phyloP scores from a whole-genome alignment of 2,329 filamentous ascomycete species.

The Cytospora piceae region DNA sequence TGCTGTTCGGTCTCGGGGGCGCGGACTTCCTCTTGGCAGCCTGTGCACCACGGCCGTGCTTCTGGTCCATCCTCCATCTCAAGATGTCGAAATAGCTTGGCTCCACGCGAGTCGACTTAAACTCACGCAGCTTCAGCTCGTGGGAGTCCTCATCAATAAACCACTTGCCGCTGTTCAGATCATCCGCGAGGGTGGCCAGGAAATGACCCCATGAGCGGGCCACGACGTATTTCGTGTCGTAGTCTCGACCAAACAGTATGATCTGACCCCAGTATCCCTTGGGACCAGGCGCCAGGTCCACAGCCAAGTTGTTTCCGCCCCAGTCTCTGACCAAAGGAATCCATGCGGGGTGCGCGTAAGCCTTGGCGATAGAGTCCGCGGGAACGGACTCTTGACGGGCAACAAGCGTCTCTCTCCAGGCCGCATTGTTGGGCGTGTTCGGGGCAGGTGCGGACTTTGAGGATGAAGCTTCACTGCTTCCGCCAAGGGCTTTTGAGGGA shows the following conservation, averaged over 20 bases:
- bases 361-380: constrained; percentile 82
- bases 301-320: constrained; percentile 96
- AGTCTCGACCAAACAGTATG: constrained; percentile 95
- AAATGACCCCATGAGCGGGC: constrained; percentile 90
- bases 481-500: constrained; percentile 73
- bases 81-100: constrained; percentile 94
- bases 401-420: constrained; percentile 85
- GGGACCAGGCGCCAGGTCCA: constrained; percentile 90
- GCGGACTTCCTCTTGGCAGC: constrained; percentile 58
- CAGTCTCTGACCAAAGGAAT: constrained; percentile 95
- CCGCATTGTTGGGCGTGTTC: constrained; percentile 57
- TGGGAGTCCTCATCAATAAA: constrained; percentile 89
- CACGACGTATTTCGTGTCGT: constrained; percentile 97
- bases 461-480: constrained; percentile 68
- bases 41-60: constrained; percentile 70
- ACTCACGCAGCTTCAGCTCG: constrained; percentile 90
- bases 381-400: constrained; percentile 87
- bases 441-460: constrained; percentile 62
- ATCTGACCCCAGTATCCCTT: constrained; percentile 93
- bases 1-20: constrained; percentile 45
- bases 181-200: constrained; percentile 84
- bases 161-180: constrained; percentile 87
- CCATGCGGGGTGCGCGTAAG: constrained; percentile 92
- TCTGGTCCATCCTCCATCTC: constrained; percentile 94
- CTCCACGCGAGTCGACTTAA: constrained; percentile 86